phyloP scores from a whole-genome alignment of 768 basidiomycete species.

The Mrakia gelida region DNA sequence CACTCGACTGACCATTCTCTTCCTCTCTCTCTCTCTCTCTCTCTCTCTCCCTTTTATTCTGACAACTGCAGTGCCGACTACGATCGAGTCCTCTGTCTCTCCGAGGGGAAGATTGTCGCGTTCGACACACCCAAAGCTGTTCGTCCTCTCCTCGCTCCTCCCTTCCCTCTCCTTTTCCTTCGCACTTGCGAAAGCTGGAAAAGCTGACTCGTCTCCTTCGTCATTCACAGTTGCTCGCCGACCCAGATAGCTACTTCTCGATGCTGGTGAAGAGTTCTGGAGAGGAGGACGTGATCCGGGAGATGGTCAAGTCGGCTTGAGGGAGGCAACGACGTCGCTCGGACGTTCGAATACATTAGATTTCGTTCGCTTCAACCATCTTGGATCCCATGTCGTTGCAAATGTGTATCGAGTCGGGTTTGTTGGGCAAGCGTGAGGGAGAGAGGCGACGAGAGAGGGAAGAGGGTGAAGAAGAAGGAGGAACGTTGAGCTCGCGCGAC shows the following conservation, averaged over 20 bases:
- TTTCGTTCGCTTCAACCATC: no score
- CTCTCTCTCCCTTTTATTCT: background rate
- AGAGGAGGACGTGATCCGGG: conserved; percentile 3
- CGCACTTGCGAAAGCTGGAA: background rate
- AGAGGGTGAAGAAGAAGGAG: background rate
- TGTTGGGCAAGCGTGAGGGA: background rate
- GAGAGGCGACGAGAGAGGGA: background rate
- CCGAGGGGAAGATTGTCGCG: conserved; percentile 68
- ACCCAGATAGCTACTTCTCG: background rate
- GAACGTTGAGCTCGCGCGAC: background rate
- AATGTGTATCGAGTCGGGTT: background rate
- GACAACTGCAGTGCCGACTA: conserved; percentile 56
- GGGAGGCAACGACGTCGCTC: no score
- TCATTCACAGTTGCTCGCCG: background rate
- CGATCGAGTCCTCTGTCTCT: conserved; percentile 58
- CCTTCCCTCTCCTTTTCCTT: background rate
- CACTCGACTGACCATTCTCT: conserved; percentile 47
- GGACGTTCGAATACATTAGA: no score
- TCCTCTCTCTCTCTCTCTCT: background rate
- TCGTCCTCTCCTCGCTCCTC: background rate
- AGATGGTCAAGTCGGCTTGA: background rate
- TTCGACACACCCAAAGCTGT: conserved; percentile 61
- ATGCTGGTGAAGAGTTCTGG: background rate
- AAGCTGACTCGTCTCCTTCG: background rate
- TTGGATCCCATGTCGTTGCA: background rate